A percentile compares a stretch with the other conserved stretches of the same genome.
These are phyloP conservation scores for Tetrapisispora fleetii DNA, from an alignment of 805 yeast species.

Conservation along the genomic window DNA sequence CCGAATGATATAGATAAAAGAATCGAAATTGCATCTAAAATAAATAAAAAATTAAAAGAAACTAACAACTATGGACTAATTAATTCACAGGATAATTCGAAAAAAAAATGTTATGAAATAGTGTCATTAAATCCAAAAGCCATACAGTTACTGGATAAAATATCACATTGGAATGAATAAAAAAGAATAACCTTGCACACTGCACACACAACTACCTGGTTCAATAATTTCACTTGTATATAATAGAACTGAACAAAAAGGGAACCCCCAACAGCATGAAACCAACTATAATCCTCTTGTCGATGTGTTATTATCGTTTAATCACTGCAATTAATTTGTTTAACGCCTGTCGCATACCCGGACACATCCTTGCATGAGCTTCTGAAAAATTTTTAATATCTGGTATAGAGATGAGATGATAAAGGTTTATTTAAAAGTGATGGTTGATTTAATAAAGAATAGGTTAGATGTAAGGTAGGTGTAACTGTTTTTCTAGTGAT, in stretches of 20 bases:
- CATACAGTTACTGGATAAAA: constrained; percentile 9
- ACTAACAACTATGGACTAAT: background rate
- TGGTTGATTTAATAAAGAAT: too few relatives aligned
- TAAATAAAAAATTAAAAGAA: background rate
- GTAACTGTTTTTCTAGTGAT: too few relatives aligned
- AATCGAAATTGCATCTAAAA: background rate
- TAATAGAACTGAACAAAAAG: background rate
- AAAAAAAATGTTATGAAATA: constrained; percentile 9
- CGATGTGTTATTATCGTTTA: background rate
- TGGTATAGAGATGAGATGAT: too few relatives aligned
- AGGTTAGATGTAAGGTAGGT: too few relatives aligned
- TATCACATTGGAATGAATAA: constrained; percentile 8
- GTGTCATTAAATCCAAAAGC: constrained; percentile 11
- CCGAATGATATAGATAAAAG: background rate
- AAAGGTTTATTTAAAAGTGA: background rate
- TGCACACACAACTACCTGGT: background rate
- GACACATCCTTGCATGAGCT: background rate
- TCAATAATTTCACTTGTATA: background rate
- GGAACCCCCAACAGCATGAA: background rate
- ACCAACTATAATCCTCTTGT: background rate
- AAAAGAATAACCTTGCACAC: background rate
- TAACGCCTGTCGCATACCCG: too few relatives aligned
- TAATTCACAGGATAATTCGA: constrained; percentile 5
- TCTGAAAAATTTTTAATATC: background rate
- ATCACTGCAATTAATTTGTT: too few relatives aligned